Evolutionary conservation across 805 yeast species (phyloP), one percentile per base, ranked within the genome.

Genomic region (Zygosaccharomyces gambellarensis): DNA sequence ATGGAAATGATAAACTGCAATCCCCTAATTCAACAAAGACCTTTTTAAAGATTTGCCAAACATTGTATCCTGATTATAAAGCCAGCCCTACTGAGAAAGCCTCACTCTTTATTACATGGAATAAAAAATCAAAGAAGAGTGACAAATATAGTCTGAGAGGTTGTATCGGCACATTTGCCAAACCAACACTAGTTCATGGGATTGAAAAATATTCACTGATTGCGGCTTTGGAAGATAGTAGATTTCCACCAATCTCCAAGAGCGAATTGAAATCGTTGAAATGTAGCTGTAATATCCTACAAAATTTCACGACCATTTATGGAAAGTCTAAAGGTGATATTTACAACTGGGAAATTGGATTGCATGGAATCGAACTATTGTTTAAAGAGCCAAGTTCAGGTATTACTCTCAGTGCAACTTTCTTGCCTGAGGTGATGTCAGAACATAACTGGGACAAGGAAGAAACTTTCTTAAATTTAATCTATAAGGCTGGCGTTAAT

Each of bases 71-170:
- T 7, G 23, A 45, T 28, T 5, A 31, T 25, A 11, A 36, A 2
- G 38, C 42, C 1, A 42, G 58, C 44, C 40, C 43, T 14, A 40
- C 29, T 12, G 67, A 57, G 39, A 60, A 63, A 36, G 69, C 71
- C 5, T 94, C 98, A 0, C 68, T 92, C 25, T 94, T 94, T 69
- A 85, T 92, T 29, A 94, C 98, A 0, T 94, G 97, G 96, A 83
- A 81, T 57, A 75, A 77, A 49, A 57, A 59, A 17, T 49, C 54
- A 3, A 39, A 45, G 25, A 41, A 29, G 9, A 17, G 19, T 21
- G 44, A 12, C 2, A 48, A 49, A n/a, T 66, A 62, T 46, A 45
- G 42, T 8, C 71, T 92, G 43, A 73, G 98, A 39, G 99, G 99
- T 0, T 92, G 99, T 62, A 94, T 92, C 47, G 99, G 99, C 1